Evolutionary conservation across 2,329 filamentous ascomycete species (phyloP), one percentile per base, ranked within the genome.

Genomic region (Hypoxylon sp.): DNA sequence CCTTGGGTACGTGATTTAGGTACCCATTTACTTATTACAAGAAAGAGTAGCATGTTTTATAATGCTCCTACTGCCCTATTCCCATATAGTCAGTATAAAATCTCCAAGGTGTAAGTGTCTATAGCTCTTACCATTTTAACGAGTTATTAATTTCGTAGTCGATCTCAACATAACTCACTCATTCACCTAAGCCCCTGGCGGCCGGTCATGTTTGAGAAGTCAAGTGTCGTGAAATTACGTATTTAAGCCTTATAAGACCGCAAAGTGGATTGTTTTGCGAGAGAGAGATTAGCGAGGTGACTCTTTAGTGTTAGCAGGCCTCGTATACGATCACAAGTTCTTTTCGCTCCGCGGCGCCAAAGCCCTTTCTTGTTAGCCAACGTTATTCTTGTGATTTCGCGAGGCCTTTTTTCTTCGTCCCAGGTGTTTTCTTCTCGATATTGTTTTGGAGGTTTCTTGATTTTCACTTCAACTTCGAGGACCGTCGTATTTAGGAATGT

Each of bases 381-480:
- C 1, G 35, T 13, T n/a, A 3, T 6, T 5, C 13, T 39, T 14
- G 3, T 3, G 13, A 39, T 39, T n/a, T n/a, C 4, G 3, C 26
- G 35, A 5, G 35, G 4, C 13, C 35, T n/a, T n/a, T 4, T n/a
- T 3, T 39, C 35, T 5, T 1, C 13, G 35, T n/a, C 35, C 35
- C 2, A 39, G 5, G 5, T 5, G 2, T n/a, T 13, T 39, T 37
- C 35, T 39, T 39, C 35, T 13, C 35, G 26, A 14, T 9, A 17
- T 24, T 24, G 19, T 33, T 35, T 13, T 31, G 9, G n/a, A 51
- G 31, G 11, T 19, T 19, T 35, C 5, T 1, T 51, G 5, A 24
- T 53, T 10, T 50, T 24, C 11, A 63, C 50, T 26, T 22, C 1
- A 14, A 55, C 51, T n/a, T 63, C 59, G 13, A 55, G 14, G 24